A percentile compares a stretch with the other conserved stretches of the same genome.
Conservation (phyloP, 768 basidiomycete genomes). For the Boletellus ananas region DNA sequence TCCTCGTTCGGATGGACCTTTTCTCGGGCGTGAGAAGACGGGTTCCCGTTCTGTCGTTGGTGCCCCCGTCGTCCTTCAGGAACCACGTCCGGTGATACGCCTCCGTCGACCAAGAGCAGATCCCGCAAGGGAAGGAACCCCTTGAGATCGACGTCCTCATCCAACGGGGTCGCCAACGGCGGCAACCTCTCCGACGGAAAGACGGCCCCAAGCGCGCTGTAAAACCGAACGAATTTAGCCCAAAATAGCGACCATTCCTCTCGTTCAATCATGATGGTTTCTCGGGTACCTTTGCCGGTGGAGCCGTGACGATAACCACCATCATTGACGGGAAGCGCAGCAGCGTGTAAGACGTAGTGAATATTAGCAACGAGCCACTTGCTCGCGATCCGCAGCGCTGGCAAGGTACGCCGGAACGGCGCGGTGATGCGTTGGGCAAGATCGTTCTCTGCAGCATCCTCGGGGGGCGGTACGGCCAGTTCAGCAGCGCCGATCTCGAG, state of each 20-base stretch:
- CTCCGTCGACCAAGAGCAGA: conserved; percentile 40
- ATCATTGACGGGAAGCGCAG: conserved; percentile 24
- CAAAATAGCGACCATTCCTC: conserved; percentile 55
- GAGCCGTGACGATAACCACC: conserved; percentile 7
- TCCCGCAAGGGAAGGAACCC: conserved; percentile 83
- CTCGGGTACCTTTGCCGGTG: conserved; percentile 17
- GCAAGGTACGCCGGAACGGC: conserved; percentile 77
- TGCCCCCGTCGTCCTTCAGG: conserved; percentile 19
- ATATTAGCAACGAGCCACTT: conserved; percentile 86
- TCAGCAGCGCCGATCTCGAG: conserved; percentile 64
- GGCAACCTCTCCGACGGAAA: conserved; percentile 72
- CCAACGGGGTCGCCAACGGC: conserved; percentile 55
- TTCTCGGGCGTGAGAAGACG: conserved; percentile 31
- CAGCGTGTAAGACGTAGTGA: conserved; percentile 55
- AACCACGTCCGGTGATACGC: neutral
- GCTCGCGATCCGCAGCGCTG: conserved; percentile 79
- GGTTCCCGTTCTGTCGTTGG: conserved; percentile 22
- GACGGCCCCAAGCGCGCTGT: conserved; percentile 50
- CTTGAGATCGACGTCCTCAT: conserved; percentile 86
- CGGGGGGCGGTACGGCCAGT: conserved; percentile 46
- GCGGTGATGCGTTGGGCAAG: conserved; percentile 84
- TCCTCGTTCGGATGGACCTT: conserved; percentile 89
- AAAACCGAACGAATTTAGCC: conserved; percentile 65
- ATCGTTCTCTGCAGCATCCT: conserved; percentile 53
- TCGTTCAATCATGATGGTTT: conserved; percentile 26